These are phyloP conservation scores for Nakazawaea wyomingensis DNA, from an alignment of 805 yeast genomes.

Conservation along the genomic window DNA sequence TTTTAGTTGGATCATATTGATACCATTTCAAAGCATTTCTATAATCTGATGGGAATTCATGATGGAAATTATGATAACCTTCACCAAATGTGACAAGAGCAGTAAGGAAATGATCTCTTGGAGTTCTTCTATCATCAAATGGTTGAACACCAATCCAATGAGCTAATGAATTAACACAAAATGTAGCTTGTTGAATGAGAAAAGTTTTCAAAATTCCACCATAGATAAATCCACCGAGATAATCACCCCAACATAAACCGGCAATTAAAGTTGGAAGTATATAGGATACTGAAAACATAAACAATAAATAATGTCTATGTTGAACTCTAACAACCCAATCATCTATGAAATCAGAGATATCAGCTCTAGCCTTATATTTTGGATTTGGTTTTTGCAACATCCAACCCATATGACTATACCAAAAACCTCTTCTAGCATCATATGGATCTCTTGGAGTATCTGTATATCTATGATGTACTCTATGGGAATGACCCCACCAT, in stretches of 20 bases:
- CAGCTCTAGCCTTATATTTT: constrained; percentile 75
- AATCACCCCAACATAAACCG: constrained; percentile 54
- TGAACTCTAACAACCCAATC: constrained; percentile 80
- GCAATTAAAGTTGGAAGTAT: constrained; percentile 56
- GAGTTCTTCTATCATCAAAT: constrained; percentile 82
- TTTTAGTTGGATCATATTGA: constrained; percentile 82
- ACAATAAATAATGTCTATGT: constrained; percentile 66
- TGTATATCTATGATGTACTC: constrained; percentile 83
- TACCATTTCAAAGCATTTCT: constrained; percentile 85
- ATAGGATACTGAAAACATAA: constrained; percentile 60
- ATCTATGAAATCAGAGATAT: constrained; percentile 69
- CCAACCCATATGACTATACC: constrained; percentile 87
- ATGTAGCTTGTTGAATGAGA: constrained; percentile 77
- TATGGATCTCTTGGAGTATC: constrained; percentile 82
- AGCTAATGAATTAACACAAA: constrained; percentile 81
- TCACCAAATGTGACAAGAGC: constrained; percentile 85
- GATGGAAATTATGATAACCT: constrained; percentile 88
- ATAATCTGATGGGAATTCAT: constrained; percentile 85
- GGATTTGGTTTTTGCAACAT: constrained; percentile 79
- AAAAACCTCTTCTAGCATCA: constrained; percentile 78
- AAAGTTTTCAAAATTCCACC: constrained; percentile 70
- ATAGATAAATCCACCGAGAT: constrained; percentile 68
- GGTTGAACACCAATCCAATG: constrained; percentile 87
- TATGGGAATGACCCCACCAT: constrained; percentile 87
- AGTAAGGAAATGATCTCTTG: constrained; percentile 76